Percentiles rank a stretch among this genome's conserved stretches.
Conservation (phyloP, 2,329 filamentous ascomycete genomes). For the Epichloe uncinata region DNA sequence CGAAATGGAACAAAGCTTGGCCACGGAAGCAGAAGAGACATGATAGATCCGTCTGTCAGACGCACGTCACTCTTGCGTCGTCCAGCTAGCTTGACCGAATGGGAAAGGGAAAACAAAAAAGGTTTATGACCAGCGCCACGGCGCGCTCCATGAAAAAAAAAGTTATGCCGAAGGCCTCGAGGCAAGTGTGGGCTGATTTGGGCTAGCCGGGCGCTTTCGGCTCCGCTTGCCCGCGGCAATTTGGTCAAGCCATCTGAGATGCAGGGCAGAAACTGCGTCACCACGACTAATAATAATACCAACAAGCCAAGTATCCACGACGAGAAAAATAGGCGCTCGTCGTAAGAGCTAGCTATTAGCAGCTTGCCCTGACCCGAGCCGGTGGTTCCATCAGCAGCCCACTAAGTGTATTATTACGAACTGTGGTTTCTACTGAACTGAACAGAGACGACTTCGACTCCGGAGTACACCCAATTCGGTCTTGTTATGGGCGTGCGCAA, state of each 20-base stretch:
- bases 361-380: neutral
- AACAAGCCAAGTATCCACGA: neutral
- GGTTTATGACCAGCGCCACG: neutral
- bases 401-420: neutral
- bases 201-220: conserved; percentile 1
- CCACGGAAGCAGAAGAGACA: neutral
- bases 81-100: neutral
- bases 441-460: too few species aligned
- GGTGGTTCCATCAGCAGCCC: neutral
- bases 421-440: too few species aligned
- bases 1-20: too few species aligned
- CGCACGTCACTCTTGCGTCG: conserved; percentile 3
- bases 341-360: neutral
- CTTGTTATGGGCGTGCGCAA: neutral
- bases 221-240: neutral
- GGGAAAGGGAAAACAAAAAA: neutral
- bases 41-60: neutral
- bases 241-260: neutral
- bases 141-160: neutral
- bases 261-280: too few species aligned
- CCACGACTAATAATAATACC: too few species aligned
- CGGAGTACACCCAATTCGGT: too few species aligned
- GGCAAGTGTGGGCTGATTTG: neutral
- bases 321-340: neutral
- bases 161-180: neutral